Percentiles rank a stretch among this genome's conserved stretches.
Evolutionary conservation across 768 basidiomycete species (phyloP).

Genomic region (Lentinus tigrinus): DNA sequence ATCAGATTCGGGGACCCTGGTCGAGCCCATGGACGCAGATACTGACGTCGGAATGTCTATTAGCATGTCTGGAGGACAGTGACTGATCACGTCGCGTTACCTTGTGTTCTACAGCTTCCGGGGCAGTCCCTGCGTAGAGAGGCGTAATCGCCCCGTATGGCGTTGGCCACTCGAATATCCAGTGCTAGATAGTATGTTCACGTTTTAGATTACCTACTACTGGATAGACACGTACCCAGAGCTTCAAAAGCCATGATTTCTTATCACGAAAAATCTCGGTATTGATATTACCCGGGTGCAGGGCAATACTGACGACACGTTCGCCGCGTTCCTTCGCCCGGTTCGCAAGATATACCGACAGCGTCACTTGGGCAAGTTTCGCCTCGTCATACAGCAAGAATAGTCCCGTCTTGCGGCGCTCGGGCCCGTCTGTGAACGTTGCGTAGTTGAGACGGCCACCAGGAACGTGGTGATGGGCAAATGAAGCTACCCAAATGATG

Average conservation of each 20-base stretch:
- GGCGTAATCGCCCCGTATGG: slow-evolving; percentile 43
- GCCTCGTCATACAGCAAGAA: slow-evolving; percentile 26
- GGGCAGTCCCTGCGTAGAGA: slow-evolving; percentile 43
- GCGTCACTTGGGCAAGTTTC: slow-evolving; percentile 45
- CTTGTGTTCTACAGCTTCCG: slow-evolving; percentile 35
- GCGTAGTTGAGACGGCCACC: slow-evolving; percentile 37
- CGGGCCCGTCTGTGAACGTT: slow-evolving; percentile 28
- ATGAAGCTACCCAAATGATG: slow-evolving; percentile 44
- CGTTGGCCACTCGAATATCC: slow-evolving; percentile 13
- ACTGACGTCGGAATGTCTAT: slow-evolving; percentile 7
- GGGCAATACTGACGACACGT: slow-evolving; percentile 43
- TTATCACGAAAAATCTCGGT: slow-evolving; percentile 21
- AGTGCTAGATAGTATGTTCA: slow-evolving; percentile 17
- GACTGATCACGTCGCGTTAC: slow-evolving; percentile 36
- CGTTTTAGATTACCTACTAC: not conserved
- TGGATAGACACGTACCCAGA: slow-evolving; percentile 30
- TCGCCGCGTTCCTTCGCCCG: slow-evolving; percentile 41
- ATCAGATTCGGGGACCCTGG: slow-evolving; percentile 10
- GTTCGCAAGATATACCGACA: slow-evolving; percentile 43
- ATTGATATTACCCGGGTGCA: slow-evolving; percentile 42
- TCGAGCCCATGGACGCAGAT: slow-evolving; percentile 31
- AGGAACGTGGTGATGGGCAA: slow-evolving; percentile 23
- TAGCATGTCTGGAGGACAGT: not conserved
- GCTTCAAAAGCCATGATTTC: slow-evolving; percentile 33
- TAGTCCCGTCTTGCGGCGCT: slow-evolving; percentile 12